A percentile compares a stretch with the other conserved stretches of the same genome.
These are phyloP conservation scores for Daldinia concentrica DNA, from an alignment of 495 filamentous ascomycete species.

Conservation along the genomic window DNA sequence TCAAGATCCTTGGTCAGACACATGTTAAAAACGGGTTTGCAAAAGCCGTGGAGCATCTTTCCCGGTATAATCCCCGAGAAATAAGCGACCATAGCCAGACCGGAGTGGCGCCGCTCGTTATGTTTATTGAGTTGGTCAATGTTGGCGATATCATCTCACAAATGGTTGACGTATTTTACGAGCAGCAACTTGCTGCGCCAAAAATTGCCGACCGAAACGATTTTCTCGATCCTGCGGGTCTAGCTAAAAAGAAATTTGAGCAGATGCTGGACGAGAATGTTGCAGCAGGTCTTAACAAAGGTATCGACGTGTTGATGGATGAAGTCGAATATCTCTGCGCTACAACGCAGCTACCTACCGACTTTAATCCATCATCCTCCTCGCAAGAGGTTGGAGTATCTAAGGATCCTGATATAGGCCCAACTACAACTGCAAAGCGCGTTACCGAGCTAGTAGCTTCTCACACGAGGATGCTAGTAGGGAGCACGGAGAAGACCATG, in stretches of 20 bases:
- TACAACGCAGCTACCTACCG: conserved; percentile 83
- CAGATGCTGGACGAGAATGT: conserved; percentile 98
- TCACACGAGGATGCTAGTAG: conserved; percentile 90
- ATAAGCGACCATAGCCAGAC: conserved; percentile 73
- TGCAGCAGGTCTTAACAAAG: conserved; percentile 93
- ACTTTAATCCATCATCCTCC: conserved; percentile 78
- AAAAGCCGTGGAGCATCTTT: conserved; percentile 89
- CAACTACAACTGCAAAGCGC: conserved; percentile 77
- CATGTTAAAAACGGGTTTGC: conserved; percentile 93
- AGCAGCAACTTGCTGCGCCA: conserved; percentile 85
- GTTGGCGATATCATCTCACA: conserved; percentile 98
- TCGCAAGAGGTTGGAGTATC: conserved; percentile 29
- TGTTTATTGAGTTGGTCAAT: conserved; percentile 96
- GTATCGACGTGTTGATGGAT: conserved; percentile 97
- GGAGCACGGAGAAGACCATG: conserved; percentile 95
- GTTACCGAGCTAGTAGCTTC: conserved; percentile 85
- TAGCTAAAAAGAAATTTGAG: conserved; percentile 98
- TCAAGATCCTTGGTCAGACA: conserved; percentile 82
- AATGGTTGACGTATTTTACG: conserved; percentile 99
- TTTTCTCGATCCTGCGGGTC: conserved; percentile 87
- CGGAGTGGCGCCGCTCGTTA: conserved; percentile 90
- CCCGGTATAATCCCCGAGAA: conserved; percentile 89
- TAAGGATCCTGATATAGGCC: conserved; percentile 73
- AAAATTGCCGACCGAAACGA: conserved; percentile 92
- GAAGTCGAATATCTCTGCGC: conserved; percentile 96